Percentiles rank a stretch among this genome's conserved stretches.
Evolutionary conservation across 2,329 filamentous ascomycete genomes (phyloP).

Genomic region (Beauveria varroae): DNA sequence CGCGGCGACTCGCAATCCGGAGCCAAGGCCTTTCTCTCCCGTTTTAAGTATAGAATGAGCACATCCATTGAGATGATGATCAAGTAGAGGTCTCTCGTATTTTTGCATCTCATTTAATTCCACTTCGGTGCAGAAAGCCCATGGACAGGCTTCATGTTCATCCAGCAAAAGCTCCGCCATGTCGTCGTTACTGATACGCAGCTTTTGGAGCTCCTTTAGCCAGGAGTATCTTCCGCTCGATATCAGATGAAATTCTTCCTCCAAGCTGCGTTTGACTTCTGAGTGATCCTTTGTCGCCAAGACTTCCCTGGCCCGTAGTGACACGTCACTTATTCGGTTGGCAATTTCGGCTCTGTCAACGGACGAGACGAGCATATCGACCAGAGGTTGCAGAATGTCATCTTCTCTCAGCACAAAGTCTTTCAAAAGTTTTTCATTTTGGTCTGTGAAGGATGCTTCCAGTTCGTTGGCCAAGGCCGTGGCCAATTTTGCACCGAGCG

Average conservation of each 20-base stretch:
- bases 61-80: background rate
- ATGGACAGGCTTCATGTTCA: background rate
- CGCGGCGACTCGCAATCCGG: rapidly evolving
- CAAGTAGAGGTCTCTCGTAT: background rate
- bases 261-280: background rate
- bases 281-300: background rate
- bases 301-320: too few relatives aligned
- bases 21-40: too few relatives aligned
- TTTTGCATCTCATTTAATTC: background rate
- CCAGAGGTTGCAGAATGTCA: background rate
- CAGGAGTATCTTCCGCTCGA: background rate
- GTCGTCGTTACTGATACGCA: background rate
- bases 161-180: background rate
- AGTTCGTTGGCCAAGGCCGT: background rate
- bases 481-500: background rate
- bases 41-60: background rate
- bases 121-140: background rate
- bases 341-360: background rate
- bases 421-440: background rate
- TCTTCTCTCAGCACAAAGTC: background rate
- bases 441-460: background rate
- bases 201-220: background rate
- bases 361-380: background rate
- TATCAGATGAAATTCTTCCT: background rate
- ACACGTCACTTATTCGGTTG: background rate